Percentiles rank a stretch among this genome's conserved stretches.
Evolutionary conservation across 768 basidiomycete species (phyloP).

Genomic region (Tulasnella sp.): DNA sequence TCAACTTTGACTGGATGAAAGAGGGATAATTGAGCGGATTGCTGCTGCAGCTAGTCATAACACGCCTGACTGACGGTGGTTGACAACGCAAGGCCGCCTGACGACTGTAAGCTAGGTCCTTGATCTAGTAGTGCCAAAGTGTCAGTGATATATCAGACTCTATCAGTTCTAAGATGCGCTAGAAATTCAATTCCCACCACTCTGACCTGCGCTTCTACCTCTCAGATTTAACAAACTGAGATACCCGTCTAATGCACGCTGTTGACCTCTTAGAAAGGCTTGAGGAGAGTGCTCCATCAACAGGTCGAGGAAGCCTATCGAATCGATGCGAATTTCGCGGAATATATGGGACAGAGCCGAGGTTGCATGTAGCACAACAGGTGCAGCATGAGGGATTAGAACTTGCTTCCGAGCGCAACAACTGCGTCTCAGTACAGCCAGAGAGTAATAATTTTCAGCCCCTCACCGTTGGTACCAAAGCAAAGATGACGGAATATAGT

Average conservation of each 20-base stretch:
- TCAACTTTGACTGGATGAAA: constrained; percentile 53
- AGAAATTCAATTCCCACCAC: no score
- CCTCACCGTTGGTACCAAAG: constrained; percentile 46
- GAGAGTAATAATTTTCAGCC: neutral
- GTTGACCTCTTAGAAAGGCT: constrained; percentile 51
- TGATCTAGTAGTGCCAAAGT: neutral
- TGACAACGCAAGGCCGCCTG: constrained; percentile 52
- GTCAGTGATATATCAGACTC: no score
- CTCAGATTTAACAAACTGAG: constrained; percentile 58
- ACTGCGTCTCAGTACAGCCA: no score
- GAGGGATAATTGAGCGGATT: no score
- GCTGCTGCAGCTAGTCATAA: no score
- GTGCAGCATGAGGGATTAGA: constrained; percentile 59
- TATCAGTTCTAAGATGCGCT: no score
- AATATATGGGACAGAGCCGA: constrained; percentile 93
- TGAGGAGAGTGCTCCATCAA: constrained; percentile 60
- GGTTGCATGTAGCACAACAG: constrained; percentile 72
- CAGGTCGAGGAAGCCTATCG: constrained; percentile 66
- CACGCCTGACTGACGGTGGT: constrained; percentile 34
- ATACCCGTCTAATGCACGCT: constrained; percentile 65
- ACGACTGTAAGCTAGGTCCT: neutral
- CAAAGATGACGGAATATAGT: constrained; percentile 65
- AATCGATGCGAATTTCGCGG: constrained; percentile 87
- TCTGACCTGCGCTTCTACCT: constrained; percentile 29
- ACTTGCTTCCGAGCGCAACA: constrained; percentile 38